Evolutionary conservation across 73 alveolate genomes (phyloP).

Genomic region (Paramecium sexaurelia): DNA sequence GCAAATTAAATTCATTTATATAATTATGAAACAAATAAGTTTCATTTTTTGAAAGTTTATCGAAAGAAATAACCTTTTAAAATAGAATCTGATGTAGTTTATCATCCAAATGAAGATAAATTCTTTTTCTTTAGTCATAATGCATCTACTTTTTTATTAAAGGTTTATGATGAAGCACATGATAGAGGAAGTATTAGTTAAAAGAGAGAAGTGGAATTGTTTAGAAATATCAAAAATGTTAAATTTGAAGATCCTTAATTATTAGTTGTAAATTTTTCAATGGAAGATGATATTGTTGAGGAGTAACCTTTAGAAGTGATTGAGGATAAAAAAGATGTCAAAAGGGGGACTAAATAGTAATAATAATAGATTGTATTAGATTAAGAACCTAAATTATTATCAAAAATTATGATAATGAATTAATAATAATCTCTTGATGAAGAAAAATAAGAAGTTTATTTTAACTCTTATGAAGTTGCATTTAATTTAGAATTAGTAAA

Average conservation of each 20-base stretch:
- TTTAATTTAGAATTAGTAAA: slow-evolving; percentile 32
- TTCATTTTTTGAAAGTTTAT: slow-evolving; percentile 54
- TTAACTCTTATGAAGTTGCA: slow-evolving; percentile 30
- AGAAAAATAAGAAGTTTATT: slow-evolving; percentile 32
- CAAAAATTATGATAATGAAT: slow-evolving; percentile 43
- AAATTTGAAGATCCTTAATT: slow-evolving; percentile 66
- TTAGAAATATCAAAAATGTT: slow-evolving; percentile 53
- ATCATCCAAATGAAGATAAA: slow-evolving; percentile 36
- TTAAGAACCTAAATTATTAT: slow-evolving; percentile 5
- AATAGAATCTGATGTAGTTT: slow-evolving; percentile 50
- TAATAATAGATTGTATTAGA: not conserved
- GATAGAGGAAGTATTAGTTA: slow-evolving; percentile 50
- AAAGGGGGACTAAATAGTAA: not conserved
- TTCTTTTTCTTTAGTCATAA: slow-evolving; percentile 56
- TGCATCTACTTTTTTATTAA: slow-evolving; percentile 38
- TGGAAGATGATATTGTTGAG: not conserved
- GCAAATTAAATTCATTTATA: slow-evolving; percentile 59
- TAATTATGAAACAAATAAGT: slow-evolving; percentile 55
- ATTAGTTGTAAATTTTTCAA: slow-evolving; percentile 4
- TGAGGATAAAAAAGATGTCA: not conserved
- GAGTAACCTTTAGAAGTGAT: not conserved
- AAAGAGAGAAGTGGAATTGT: slow-evolving; percentile 62
- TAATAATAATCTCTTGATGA: slow-evolving; percentile 15
- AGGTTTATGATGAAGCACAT: slow-evolving; percentile 54
- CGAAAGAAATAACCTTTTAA: slow-evolving; percentile 53